Percentiles rank a stretch among this genome's conserved stretches.
These are phyloP conservation scores for Craterostigma plantagineum DNA, from an alignment of 257 asterid species.

Conservation along the genomic window DNA sequence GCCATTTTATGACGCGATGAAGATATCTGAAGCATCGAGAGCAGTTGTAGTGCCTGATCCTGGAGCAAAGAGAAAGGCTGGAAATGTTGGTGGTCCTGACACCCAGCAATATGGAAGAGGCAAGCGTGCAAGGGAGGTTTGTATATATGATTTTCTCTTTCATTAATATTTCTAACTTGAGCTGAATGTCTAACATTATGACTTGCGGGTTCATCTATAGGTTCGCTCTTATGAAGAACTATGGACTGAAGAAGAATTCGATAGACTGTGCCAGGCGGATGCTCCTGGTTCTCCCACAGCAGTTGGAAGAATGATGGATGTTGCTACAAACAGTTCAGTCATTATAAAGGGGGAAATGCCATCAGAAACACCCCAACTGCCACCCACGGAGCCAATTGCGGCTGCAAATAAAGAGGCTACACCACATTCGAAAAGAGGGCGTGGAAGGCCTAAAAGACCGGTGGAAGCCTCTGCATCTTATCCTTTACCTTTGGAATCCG, in stretches of 20 bases:
- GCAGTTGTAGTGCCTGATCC: constrained; percentile 25
- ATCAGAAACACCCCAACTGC: constrained; percentile 19
- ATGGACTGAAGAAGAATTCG: constrained; percentile 97
- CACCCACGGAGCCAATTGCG: constrained; percentile 16
- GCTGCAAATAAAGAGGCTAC: constrained; percentile 30
- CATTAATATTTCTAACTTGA: background rate
- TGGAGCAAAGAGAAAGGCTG: constrained; percentile 71
- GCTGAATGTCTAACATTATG: constrained; percentile 4
- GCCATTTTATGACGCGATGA: constrained; percentile 77
- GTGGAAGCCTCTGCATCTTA: constrained; percentile 23
- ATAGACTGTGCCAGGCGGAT: constrained; percentile 74
- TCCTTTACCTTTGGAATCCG: constrained; percentile 16
- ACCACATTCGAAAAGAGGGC: constrained; percentile 76
- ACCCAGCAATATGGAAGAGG: constrained; percentile 97
- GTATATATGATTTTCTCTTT: constrained; percentile 3
- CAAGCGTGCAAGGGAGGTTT: constrained; percentile 95
- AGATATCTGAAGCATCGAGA: constrained; percentile 43
- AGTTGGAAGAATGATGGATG: constrained; percentile 26
- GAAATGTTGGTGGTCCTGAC: constrained; percentile 71
- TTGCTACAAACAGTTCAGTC: constrained; percentile 16
- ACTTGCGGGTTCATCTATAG: constrained; percentile 27
- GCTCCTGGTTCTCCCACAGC: constrained; percentile 58
- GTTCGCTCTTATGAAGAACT: constrained; percentile 97
- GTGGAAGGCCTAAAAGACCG: constrained; percentile 91
- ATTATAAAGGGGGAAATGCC: constrained; percentile 21